A percentile compares a stretch with the other conserved stretches of the same genome.
phyloP scores from a whole-genome alignment of 192 early-diverging fungal species.

The Coemansia sp. region DNA sequence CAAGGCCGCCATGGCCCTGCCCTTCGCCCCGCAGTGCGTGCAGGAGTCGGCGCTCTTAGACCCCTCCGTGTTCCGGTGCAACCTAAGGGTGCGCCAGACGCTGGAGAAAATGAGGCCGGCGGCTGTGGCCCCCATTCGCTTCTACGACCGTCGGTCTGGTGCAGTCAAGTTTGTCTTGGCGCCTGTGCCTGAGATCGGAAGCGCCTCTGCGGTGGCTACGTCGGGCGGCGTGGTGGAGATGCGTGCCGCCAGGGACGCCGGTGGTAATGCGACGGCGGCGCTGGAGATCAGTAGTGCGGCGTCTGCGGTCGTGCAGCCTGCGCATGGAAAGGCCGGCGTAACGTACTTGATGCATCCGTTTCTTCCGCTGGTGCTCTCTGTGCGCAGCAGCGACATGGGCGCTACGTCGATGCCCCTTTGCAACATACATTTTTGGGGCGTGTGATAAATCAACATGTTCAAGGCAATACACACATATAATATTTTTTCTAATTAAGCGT shows the following conservation, averaged over 20 bases:
- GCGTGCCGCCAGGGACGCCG: background rate
- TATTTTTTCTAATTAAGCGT: too few species aligned
- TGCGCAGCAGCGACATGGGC: slow-evolving; percentile 30
- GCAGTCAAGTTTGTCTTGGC: slow-evolving; percentile 40
- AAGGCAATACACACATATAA: too few species aligned
- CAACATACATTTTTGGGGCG: slow-evolving; percentile 40
- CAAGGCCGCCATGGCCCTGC: slow-evolving; percentile 41
- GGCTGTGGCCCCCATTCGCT: slow-evolving; percentile 29
- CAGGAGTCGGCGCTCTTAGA: slow-evolving; percentile 43
- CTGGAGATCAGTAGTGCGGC: background rate
- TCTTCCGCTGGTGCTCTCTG: slow-evolving; percentile 38
- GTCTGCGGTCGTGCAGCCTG: background rate
- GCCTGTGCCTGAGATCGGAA: slow-evolving; percentile 16
- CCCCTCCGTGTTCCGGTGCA: slow-evolving; percentile 43
- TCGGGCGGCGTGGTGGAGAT: slow-evolving; percentile 18
- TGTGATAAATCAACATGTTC: background rate
- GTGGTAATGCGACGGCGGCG: background rate
- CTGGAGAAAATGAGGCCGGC: slow-evolving; percentile 40
- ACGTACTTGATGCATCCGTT: slow-evolving; percentile 42
- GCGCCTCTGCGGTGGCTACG: slow-evolving; percentile 17
- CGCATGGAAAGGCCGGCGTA: slow-evolving; percentile 11
- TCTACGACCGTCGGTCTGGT: slow-evolving; percentile 37
- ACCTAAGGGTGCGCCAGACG: slow-evolving; percentile 38
- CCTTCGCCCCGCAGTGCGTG: slow-evolving; percentile 40
- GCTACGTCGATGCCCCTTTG: slow-evolving; percentile 15